These are phyloP conservation scores for Blumeria hordei DNA, from an alignment of 2,329 filamentous ascomycete genomes.

Conservation along the genomic window DNA sequence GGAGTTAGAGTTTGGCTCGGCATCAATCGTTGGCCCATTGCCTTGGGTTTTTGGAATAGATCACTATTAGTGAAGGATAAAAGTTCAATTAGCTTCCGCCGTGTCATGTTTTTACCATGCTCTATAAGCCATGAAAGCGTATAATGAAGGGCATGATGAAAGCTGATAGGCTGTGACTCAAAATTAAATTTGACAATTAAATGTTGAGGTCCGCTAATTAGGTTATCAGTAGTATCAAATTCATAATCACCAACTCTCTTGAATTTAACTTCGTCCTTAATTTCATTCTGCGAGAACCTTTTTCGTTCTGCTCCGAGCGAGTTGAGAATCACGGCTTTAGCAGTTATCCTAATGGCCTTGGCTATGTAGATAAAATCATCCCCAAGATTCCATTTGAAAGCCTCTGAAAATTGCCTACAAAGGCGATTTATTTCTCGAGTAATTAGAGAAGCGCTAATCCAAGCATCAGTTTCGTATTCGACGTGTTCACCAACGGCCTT, in stretches of 20 bases:
- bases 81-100: constrained; percentile 39
- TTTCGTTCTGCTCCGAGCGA: constrained; percentile 72
- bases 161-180: constrained; percentile 77
- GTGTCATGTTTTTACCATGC: constrained; percentile 52
- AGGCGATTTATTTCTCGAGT: constrained; percentile 87
- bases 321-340: constrained; percentile 68
- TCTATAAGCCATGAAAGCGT: constrained; percentile 91
- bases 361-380: constrained; percentile 42
- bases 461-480: constrained; percentile 93
- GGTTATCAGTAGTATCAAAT: constrained; percentile 31
- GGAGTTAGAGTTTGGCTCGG: constrained; percentile 31
- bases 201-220: constrained; percentile 19
- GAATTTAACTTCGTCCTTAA: constrained; percentile 69
- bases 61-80: constrained; percentile 50
- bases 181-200: constrained; percentile 69
- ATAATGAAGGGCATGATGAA: constrained; percentile 92
- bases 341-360: constrained; percentile 46
- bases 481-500: constrained; percentile 86
- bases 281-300: constrained; percentile 66
- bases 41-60: constrained; percentile 37
- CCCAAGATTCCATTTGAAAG: constrained; percentile 48
- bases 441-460: constrained; percentile 88
- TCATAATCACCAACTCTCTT: constrained; percentile 57
- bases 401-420: constrained; percentile 67
- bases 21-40: constrained; percentile 32